Base-by-base conservation (phyloP, 345 rosid species). In the Gossypium australe region DNA sequence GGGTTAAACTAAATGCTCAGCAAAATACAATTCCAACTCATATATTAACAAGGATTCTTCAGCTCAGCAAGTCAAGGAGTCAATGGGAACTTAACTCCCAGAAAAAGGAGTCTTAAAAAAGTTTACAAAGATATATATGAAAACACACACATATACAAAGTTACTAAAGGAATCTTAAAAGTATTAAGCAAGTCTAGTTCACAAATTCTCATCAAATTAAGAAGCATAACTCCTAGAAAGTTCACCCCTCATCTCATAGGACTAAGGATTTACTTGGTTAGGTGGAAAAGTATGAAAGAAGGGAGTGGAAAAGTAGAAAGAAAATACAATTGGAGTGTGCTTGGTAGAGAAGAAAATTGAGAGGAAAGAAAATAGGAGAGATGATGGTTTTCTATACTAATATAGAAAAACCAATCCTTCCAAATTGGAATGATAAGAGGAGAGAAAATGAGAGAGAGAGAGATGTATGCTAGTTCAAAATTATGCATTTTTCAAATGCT, bases 151-250 rank as follows among this genome's bases (percentile, higher is more conserved):
- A 10, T 11, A 45, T n/a, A 29, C 38, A n/a, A 45, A 66, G n/a
- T 45, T 66, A 66, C n/a, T 66, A 66, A 45, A 45, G 9, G 20
- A 43, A 20, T 66, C 29, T 63, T 17, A 25, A 24, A 38, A 38
- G 70, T 66, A 13, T 22, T 0, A 48, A 48, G 57, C 14, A 12
- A 48, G 14, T 68, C 22, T 12, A 14, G 41, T 48, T 67, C 57
- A 25, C 20, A 16, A 27, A 68, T 38, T 49, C 44, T 12, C 22
- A 68, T 27, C 13, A 18, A 68, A 68, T 68, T 48, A 49, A 25
- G 53, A 27, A 66, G 72, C 57, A 16, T 27, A 48, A 68, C 72
- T 68, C 58, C 72, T 49, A 68, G 57, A 51, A 67, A 25, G 18
- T 16, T 68, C 9, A 68, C 14, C 59, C 22, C 58, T 68, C 72